Percentiles rank a stretch among this genome's conserved stretches.
These are phyloP conservation scores for Trichoderma reesei DNA, from an alignment of 495 filamentous ascomycete species.

Conservation along the genomic window DNA sequence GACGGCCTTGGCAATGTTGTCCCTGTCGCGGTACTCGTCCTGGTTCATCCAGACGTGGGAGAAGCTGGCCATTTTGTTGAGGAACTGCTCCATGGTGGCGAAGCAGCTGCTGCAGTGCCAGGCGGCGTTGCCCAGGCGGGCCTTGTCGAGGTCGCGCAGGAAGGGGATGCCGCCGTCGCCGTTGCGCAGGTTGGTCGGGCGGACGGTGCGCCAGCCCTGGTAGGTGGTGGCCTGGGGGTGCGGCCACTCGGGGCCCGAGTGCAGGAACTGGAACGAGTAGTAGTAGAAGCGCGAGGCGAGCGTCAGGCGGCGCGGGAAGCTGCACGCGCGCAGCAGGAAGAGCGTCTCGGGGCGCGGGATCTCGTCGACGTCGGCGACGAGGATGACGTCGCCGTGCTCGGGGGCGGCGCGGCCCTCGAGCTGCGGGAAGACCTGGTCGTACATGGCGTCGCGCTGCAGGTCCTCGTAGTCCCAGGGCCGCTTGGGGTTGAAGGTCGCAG, in stretches of 20 bases:
- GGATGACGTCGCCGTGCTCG: conserved; percentile 29
- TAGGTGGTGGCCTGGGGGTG: conserved; percentile 49
- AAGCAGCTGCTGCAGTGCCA: conserved; percentile 52
- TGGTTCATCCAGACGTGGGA: conserved; percentile 39
- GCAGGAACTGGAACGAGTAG: conserved; percentile 47
- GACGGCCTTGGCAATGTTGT: conserved; percentile 36
- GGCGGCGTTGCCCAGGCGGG: conserved; percentile 34
- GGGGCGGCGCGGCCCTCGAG: conserved; percentile 26
- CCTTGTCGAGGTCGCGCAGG: conserved; percentile 25
- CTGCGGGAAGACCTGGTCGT: conserved; percentile 37
- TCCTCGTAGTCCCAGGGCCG: conserved; percentile 39
- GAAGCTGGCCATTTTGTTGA: conserved; percentile 43
- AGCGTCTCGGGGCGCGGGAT: conserved; percentile 39
- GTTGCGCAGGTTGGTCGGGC: conserved; percentile 39
- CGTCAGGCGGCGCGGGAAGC: conserved; percentile 42
- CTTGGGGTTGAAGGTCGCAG: conserved; percentile 23
- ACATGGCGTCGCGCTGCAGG: conserved; percentile 42
- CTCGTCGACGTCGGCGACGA: conserved; percentile 44
- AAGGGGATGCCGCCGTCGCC: conserved; percentile 28
- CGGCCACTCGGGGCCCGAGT: conserved; percentile 39
- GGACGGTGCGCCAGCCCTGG: conserved; percentile 36
- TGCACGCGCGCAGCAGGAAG: conserved; percentile 35
- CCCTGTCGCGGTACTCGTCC: conserved; percentile 28
- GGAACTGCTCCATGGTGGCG: conserved; percentile 37
- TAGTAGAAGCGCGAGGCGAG: conserved; percentile 45